phyloP scores from a whole-genome alignment of 306 rosid genomes.

The Adenanthera pavonina region DNA sequence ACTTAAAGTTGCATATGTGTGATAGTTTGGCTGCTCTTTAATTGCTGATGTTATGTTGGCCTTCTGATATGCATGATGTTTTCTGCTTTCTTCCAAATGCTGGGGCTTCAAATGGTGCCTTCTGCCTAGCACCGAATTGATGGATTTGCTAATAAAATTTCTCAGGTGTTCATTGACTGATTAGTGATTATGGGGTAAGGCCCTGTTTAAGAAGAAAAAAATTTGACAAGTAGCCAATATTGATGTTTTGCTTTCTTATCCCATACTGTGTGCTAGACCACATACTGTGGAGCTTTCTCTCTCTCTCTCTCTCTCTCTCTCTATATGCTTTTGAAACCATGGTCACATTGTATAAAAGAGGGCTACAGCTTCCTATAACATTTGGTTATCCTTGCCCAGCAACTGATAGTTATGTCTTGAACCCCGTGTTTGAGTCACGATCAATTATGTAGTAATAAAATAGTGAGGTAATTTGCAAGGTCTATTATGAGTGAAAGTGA shows the following conservation, averaged over 20 bases:
- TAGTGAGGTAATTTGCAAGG: neutral
- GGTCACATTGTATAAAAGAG: neutral
- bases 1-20: neutral
- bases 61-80: neutral
- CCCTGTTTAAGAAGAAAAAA: neutral
- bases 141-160: conserved; percentile 8
- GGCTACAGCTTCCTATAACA: neutral
- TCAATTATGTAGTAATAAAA: neutral
- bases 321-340: neutral
- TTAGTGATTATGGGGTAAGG: neutral
- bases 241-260: neutral
- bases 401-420: neutral
- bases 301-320: neutral
- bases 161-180: neutral
- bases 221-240: neutral
- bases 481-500: neutral
- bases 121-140: neutral
- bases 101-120: neutral
- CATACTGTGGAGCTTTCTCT: neutral
- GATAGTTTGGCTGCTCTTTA: neutral
- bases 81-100: neutral
- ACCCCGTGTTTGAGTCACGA: neutral
- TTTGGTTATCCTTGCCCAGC: conserved; percentile 7
- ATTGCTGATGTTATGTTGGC: neutral
- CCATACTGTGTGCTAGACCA: neutral